Evolutionary conservation across 1,139 yeast species (phyloP), one percentile per base, ranked within the genome.

Genomic region (Lodderomyces theae): DNA sequence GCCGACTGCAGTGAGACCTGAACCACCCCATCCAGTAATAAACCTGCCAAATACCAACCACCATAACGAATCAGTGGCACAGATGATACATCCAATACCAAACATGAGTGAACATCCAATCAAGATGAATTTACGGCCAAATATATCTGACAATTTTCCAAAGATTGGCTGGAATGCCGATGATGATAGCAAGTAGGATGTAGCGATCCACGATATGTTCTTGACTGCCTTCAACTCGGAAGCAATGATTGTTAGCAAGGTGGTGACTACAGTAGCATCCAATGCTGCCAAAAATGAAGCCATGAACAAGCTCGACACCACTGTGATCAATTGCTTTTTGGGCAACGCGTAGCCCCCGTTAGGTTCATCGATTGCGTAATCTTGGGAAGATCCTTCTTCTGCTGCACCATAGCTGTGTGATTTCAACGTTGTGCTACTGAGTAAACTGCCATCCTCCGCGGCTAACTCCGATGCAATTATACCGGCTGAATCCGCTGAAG

Each of bases 91-190:
- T 0, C 77, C 77, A 8, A 66, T 34, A 8, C 63, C 63, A 49
- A 72, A 72, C 34, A 69, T 53, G 1, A 50, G 47, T 25, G 66
- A 57, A 51, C 77, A 72, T 10, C 60, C 45, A 13, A 70, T 46
- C 17, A 72, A 55, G 17, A 64, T 54, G 40, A 52, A 57, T 54
- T 78, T 84, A 51, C 96, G 74, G 16, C 96, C 96, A 58, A 83
- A 87, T 34, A 88, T 86, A 53, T 88, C 96, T 3, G 94, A 82
- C 25, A 89, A 61, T 55, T 87, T 88, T 18, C 96, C 96, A 51
- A 82, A 87, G 18, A 89, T 62, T 1, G 96, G 96, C 60, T 72
- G 77, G 51, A 69, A 70, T 1, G 77, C 77, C 1, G 77, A 61
- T 11, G 70, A 60, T 5, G 74, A 63, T 43, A 72, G 58, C 42